A percentile compares a stretch with the other conserved stretches of the same genome.
phyloP scores from a whole-genome alignment of 1,284 basidiomycete genomes.

The Trichosporon sp. region DNA sequence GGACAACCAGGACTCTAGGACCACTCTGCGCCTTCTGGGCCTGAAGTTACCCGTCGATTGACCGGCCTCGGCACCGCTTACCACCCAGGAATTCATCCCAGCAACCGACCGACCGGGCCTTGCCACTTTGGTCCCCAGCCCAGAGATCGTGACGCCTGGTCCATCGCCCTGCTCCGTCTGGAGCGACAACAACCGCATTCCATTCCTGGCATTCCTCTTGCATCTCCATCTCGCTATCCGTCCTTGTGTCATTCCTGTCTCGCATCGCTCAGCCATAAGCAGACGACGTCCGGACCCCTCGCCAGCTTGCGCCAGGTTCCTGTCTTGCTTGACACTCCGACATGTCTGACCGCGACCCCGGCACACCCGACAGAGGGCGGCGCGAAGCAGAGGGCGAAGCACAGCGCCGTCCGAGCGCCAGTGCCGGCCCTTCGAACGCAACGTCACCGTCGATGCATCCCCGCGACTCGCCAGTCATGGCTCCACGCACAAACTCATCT shows the following conservation, averaged over 20 bases:
- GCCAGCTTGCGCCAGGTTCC: not conserved
- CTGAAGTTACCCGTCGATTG: not conserved
- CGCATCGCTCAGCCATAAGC: not conserved
- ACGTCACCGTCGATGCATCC: not conserved
- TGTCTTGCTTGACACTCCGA: not conserved
- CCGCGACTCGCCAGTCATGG: not conserved
- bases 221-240: not conserved
- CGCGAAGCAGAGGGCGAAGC: not conserved
- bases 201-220: not conserved
- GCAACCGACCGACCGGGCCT: too few species aligned
- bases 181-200: not conserved
- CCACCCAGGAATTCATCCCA: too few species aligned
- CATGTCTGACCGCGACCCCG: conserved; percentile 1
- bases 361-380: not conserved
- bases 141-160: not conserved
- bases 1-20: not conserved
- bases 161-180: not conserved
- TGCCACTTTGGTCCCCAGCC: not conserved
- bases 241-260: not conserved
- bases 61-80: not conserved
- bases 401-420: not conserved
- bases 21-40: not conserved
- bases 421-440: not conserved
- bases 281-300: not conserved
- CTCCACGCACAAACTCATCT: not conserved